Conservation (phyloP, 2,329 filamentous ascomycete genomes). For the Penicillium polonicum region DNA sequence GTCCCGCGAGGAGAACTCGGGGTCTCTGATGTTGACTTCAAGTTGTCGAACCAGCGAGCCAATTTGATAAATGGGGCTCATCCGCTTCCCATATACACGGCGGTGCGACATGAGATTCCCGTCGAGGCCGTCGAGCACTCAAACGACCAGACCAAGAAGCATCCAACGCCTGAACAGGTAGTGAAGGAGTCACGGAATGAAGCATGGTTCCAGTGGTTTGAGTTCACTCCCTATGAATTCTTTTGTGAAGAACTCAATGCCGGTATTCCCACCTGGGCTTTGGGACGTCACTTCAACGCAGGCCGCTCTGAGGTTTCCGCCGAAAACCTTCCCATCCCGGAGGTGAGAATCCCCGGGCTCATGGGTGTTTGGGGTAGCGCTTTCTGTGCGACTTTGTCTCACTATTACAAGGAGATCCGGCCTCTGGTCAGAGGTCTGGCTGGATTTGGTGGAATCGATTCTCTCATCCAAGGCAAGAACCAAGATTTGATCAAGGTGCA, state of each 20-base stretch:
- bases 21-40: constrained; percentile 76
- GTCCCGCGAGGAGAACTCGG: constrained; percentile 82
- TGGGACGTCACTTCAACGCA: constrained; percentile 77
- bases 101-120: constrained; percentile 92
- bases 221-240: constrained; percentile 91
- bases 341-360: constrained; percentile 77
- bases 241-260: constrained; percentile 90
- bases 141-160: constrained; percentile 29
- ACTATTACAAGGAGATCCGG: constrained; percentile 94
- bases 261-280: constrained; percentile 91
- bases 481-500: constrained; percentile 88
- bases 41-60: constrained; percentile 80
- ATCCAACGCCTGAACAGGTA: constrained; percentile 34
- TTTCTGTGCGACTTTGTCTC: constrained; percentile 91
- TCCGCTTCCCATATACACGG: constrained; percentile 92
- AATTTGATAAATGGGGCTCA: constrained; percentile 75
- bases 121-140: constrained; percentile 45
- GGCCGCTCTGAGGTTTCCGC: constrained; percentile 66
- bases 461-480: constrained; percentile 76
- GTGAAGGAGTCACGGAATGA: constrained; percentile 57
- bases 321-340: constrained; percentile 70
- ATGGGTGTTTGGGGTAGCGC: constrained; percentile 96
- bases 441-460: constrained; percentile 75
- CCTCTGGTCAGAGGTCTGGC: constrained; percentile 73
- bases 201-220: constrained; percentile 97